Evolutionary conservation across 2,329 filamentous ascomycete species (phyloP), one percentile per base, ranked within the genome.

Genomic region (Alternaria sp.): DNA sequence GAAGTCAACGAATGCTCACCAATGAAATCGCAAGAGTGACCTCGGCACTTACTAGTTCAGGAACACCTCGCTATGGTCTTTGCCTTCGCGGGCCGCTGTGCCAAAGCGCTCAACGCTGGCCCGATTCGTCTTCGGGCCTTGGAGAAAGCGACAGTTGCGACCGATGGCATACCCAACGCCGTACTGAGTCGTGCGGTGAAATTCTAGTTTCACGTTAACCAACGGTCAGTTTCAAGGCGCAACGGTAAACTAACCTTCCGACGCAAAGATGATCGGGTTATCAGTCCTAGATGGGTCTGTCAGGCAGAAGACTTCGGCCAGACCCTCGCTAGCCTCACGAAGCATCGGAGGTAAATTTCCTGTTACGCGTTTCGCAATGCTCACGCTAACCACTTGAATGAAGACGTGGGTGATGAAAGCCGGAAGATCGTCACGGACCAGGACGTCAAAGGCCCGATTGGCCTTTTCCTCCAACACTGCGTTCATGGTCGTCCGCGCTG

Each of bases 231-330:
- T 17, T 19, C 2, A 17, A 26, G 54, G 21, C 6, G 19, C 6
- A 17, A 17, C 36, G 25, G 10, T 8, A 5, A 45, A 61, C 79
- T 25, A 74, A 91, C 89, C 89, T 84, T 92, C 89, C 4, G 90
- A 93, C 7, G 90, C 90, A 77, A 93, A 92, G 2, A 93, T 87
- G 63, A 93, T 91, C 0, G 91, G 91, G 73, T 93, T 93, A 65
- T 93, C 91, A 2, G 86, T 83, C 61, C 90, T 83, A 1, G 89
- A 91, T 9, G 91, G 90, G 75, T 94, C 91, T 0, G 90, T 91
- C 58, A 93, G 77, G 74, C 91, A 93, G 69, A 93, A 93, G 0
- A 92, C 90, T 74, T 93, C 91, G 0, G 90, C 91, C 62, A 93
- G 77, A 0, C 90, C 91, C 75, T 93, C 90, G 0, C 90, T 91